Conservation (phyloP, 805 yeast genomes). For the Nakazawaea anatomiae region DNA sequence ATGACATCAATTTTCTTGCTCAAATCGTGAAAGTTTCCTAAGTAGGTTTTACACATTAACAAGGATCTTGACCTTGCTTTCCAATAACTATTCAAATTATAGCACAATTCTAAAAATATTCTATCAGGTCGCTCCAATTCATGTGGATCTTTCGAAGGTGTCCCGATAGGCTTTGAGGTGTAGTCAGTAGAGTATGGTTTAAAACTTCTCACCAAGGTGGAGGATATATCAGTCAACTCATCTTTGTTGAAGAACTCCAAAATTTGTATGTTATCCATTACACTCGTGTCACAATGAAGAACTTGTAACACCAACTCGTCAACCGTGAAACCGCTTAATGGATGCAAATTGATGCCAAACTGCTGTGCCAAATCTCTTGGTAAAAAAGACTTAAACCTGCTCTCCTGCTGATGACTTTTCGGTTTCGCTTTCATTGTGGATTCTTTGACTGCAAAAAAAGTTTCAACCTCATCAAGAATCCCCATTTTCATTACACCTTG, state of each 20-base stretch:
- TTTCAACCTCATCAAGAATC: conserved; percentile 58
- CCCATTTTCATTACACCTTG: conserved; percentile 51
- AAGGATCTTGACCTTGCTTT: conserved; percentile 83
- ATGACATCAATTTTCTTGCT: conserved; percentile 59
- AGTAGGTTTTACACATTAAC: conserved; percentile 60
- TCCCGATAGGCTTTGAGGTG: conserved; percentile 31
- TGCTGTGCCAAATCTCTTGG: conserved; percentile 89
- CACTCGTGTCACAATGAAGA: conserved; percentile 67
- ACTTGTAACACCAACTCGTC: conserved; percentile 65
- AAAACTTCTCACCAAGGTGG: conserved; percentile 61
- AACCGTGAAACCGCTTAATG: conserved; percentile 57
- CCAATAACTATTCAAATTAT: conserved; percentile 88
- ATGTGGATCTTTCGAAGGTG: conserved; percentile 63
- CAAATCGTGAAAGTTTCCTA: conserved; percentile 73
- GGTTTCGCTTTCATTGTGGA: conserved; percentile 5
- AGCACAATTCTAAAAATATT: conserved; percentile 74
- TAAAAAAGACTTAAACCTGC: conserved; percentile 59
- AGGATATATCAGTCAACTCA: conserved; percentile 70
- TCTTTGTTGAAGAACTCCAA: conserved; percentile 80
- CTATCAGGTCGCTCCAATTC: conserved; percentile 87
- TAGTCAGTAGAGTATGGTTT: conserved; percentile 79
- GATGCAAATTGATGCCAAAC: conserved; percentile 88
- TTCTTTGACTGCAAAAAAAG: conserved; percentile 41
- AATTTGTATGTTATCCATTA: conserved; percentile 63
- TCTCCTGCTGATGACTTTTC: conserved; percentile 27